Conservation (phyloP, 345 rosid genomes). For the Arabidopsis suecica region DNA sequence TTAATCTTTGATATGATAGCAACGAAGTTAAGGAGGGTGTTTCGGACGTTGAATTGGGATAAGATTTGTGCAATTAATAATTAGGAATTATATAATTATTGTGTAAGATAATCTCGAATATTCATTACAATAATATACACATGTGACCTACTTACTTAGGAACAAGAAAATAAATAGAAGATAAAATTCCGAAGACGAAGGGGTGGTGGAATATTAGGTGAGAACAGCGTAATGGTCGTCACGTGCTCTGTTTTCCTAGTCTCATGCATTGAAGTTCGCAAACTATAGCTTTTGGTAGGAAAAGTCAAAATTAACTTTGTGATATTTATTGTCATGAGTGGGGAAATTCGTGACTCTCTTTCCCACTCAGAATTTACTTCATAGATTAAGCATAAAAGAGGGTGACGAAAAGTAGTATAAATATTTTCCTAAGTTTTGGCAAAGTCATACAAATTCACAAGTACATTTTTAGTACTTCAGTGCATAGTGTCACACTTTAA, state of each 20-base stretch:
- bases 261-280: constrained; percentile 22
- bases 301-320: constrained; percentile 23
- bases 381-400: not conserved
- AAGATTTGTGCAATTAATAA: not conserved
- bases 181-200: constrained; percentile 14
- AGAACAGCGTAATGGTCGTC: constrained; percentile 29
- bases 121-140: constrained; percentile 9
- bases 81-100: not conserved
- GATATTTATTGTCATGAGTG: constrained; percentile 13
- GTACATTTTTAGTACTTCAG: constrained; percentile 32
- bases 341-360: constrained; percentile 22
- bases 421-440: constrained; percentile 23
- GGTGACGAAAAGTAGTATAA: constrained; percentile 7
- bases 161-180: not conserved
- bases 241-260: constrained; percentile 26
- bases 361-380: constrained; percentile 3
- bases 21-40: not conserved
- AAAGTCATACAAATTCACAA: not conserved
- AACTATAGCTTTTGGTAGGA: not conserved
- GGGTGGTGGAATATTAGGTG: constrained; percentile 42
- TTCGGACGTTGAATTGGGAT: constrained; percentile 16
- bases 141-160: constrained; percentile 14
- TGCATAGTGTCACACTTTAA: constrained; percentile 23
- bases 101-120: constrained; percentile 11
- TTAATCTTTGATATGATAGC: not conserved